phyloP scores from a whole-genome alignment of 352 stramenopile genomes.

The Pythium myriotylum region DNA sequence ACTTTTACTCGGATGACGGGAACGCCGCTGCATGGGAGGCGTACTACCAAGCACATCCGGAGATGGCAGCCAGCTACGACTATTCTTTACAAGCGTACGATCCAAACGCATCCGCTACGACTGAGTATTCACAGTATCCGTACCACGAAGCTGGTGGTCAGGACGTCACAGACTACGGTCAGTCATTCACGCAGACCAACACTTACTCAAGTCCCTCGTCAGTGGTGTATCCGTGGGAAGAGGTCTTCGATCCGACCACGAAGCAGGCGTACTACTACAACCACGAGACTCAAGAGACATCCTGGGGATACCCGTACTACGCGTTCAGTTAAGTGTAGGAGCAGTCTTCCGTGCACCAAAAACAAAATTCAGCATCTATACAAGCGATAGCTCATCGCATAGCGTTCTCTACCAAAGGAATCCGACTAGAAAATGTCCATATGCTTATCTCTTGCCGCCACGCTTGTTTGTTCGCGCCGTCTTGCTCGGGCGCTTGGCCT shows the following conservation, averaged over 20 bases:
- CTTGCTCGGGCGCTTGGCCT: slow-evolving; percentile 32
- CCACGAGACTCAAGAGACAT: slow-evolving; percentile 54
- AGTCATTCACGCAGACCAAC: too few species aligned
- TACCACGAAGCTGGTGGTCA: neutral
- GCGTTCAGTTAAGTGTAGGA: neutral
- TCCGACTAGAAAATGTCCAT: too few species aligned
- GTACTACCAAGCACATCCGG: slow-evolving; percentile 31
- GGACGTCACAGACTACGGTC: neutral
- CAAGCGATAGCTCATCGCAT: neutral
- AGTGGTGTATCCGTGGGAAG: slow-evolving; percentile 40
- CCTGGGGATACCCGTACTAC: slow-evolving; percentile 41
- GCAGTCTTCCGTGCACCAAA: neutral
- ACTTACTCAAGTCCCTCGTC: too few species aligned
- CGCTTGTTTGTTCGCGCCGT: slow-evolving; percentile 31
- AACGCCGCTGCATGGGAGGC: slow-evolving; percentile 36
- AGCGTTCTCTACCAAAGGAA: too few species aligned
- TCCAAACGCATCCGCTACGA: slow-evolving; percentile 1
- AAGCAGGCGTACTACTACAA: slow-evolving; percentile 71
- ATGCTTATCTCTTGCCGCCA: slow-evolving; percentile 29
- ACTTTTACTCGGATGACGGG: slow-evolving; percentile 36
- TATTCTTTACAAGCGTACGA: neutral
- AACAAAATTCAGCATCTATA: slow-evolving; percentile 15
- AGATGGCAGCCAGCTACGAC: slow-evolving; percentile 7
- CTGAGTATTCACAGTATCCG: neutral
- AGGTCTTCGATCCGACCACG: slow-evolving; percentile 63